phyloP scores from a whole-genome alignment of 2,329 filamentous ascomycete species.

The Celoporthe dispersa region DNA sequence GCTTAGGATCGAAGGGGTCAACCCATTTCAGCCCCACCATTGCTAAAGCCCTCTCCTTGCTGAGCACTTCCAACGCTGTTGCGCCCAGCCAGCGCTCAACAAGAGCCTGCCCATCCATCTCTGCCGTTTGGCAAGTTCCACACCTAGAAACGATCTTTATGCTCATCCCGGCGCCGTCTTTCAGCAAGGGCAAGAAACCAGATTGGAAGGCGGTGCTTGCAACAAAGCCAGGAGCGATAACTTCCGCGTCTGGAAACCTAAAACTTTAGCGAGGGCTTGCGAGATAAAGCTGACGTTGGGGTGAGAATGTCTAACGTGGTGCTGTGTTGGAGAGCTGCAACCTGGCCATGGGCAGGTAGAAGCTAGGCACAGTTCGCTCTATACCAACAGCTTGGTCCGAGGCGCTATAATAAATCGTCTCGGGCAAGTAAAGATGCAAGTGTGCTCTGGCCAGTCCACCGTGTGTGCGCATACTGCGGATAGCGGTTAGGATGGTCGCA shows the following conservation, averaged over 20 bases:
- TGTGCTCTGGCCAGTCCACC: constrained; percentile 9
- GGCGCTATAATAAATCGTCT: background rate
- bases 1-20: constrained; percentile 2
- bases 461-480: constrained; percentile 21
- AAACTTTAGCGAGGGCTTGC: background rate
- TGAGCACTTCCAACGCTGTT: constrained; percentile 18
- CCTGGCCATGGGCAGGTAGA: constrained; percentile 21
- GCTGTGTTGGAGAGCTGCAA: constrained; percentile 8
- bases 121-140: no score
- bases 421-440: background rate
- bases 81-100: constrained; percentile 21
- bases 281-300: background rate
- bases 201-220: constrained; percentile 23
- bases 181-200: constrained; percentile 20
- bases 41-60: background rate
- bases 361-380: background rate
- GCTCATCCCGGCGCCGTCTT: background rate
- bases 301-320: background rate
- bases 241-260: background rate
- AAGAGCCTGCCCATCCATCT: background rate
- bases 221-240: constrained; percentile 21
- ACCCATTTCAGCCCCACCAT: background rate
- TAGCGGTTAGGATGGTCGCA: constrained; percentile 20
- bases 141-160: background rate
- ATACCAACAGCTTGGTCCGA: background rate